Percentiles rank a stretch among this genome's conserved stretches.
Evolutionary conservation across 495 filamentous ascomycete species (phyloP).

Genomic region (Neurospora africana): DNA sequence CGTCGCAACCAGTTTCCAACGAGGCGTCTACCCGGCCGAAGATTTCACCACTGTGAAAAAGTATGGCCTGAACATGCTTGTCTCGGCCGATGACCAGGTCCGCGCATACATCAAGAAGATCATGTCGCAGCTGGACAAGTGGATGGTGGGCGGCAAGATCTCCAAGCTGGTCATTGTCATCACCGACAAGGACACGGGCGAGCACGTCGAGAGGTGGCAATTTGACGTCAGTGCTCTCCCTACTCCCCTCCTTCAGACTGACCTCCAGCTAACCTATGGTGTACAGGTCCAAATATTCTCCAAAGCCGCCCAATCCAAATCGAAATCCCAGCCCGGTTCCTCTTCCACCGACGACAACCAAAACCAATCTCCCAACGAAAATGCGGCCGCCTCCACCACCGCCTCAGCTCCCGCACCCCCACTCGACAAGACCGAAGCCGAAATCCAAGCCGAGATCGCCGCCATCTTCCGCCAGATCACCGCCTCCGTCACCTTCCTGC

Average conservation of each 20-base stretch:
- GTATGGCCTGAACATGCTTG: constrained; percentile 98
- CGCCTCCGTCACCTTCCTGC: constrained; percentile 91
- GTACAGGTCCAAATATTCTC: constrained; percentile 57
- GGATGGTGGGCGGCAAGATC: constrained; percentile 94
- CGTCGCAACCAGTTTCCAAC: constrained; percentile 58
- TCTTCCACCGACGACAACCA: constrained; percentile 24
- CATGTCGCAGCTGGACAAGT: constrained; percentile 89
- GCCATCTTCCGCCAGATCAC: constrained; percentile 96
- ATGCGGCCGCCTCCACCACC: constrained; percentile 34
- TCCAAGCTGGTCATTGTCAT: constrained; percentile 94
- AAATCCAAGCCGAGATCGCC: constrained; percentile 92
- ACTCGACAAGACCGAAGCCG: constrained; percentile 71
- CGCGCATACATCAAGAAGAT: constrained; percentile 99
- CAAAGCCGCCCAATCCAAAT: constrained; percentile 35
- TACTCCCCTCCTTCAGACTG: background rate
- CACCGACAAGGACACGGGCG: constrained; percentile 90
- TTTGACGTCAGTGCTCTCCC: constrained; percentile 63
- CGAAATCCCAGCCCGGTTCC: constrained; percentile 23
- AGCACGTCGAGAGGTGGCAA: constrained; percentile 94
- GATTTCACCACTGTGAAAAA: constrained; percentile 98
- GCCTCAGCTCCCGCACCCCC: constrained; percentile 20
- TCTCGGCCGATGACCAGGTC: constrained; percentile 92
- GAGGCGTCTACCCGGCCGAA: constrained; percentile 94
- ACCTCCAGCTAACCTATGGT: background rate
- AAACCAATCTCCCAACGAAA: background rate